These are phyloP conservation scores for Fraxinus sp. DNA, from an alignment of 305 asterid species.

Conservation along the genomic window DNA sequence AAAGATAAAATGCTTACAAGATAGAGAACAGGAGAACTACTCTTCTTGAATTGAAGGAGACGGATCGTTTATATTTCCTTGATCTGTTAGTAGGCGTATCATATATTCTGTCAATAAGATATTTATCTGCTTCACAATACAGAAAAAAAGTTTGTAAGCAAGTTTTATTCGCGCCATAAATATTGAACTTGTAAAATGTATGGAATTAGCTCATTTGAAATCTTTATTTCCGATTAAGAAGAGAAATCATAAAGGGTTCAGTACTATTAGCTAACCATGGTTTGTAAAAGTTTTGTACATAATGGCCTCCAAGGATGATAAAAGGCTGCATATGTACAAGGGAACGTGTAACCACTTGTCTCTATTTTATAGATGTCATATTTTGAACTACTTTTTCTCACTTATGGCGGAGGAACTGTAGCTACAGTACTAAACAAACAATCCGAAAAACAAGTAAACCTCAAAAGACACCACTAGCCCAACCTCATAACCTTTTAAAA, in stretches of 20 bases:
- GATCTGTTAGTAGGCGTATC: conserved; percentile 59
- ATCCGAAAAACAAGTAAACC: neutral
- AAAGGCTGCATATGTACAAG: neutral
- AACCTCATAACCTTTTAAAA: neutral
- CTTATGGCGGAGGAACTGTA: neutral
- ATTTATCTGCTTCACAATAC: conserved; percentile 43
- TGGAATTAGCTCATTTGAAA: neutral
- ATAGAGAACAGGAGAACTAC: conserved; percentile 83
- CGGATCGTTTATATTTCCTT: conserved; percentile 83
- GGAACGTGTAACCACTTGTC: neutral
- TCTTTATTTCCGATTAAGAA: neutral
- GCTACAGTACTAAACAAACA: neutral
- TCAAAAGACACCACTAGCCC: neutral
- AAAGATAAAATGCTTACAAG: conserved; percentile 53
- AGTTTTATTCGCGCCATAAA: neutral
- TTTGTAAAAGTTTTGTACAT: neutral
- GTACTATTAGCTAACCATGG: neutral
- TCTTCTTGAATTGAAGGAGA: conserved; percentile 91
- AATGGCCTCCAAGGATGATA: neutral
- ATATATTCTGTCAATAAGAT: conserved; percentile 48
- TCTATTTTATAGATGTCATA: neutral
- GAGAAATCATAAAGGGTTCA: neutral
- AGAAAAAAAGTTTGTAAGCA: conserved; percentile 22
- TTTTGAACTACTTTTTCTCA: neutral
- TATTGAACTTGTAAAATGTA: neutral